These are phyloP conservation scores for Myriosclerotinia duriaeana DNA, from an alignment of 2,329 filamentous ascomycete species.

Conservation along the genomic window DNA sequence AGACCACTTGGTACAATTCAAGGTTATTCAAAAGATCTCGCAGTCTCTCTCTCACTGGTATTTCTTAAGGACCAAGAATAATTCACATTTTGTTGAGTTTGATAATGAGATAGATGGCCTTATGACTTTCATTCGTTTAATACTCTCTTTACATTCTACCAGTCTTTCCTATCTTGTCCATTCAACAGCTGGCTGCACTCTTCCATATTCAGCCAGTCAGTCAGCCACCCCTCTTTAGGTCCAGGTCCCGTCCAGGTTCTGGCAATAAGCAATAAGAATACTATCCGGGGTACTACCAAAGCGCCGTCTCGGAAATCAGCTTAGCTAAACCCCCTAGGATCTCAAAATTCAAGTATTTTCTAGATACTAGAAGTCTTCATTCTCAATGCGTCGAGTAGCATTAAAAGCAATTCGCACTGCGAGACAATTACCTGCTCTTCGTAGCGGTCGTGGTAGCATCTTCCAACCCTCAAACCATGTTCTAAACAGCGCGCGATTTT, in stretches of 20 bases:
- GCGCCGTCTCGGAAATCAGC: conserved; percentile 17
- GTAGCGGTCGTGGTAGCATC: conserved; percentile 51
- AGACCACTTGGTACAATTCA: no score
- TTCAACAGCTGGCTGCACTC: neutral
- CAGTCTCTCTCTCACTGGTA: no score
- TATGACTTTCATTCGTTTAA: neutral
- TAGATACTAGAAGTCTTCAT: conserved; percentile 18
- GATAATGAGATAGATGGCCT: neutral
- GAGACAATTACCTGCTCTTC: conserved; percentile 60
- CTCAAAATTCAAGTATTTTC: conserved; percentile 2
- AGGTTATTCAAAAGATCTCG: no score
- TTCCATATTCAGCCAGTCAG: neutral
- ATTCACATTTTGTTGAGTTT: neutral
- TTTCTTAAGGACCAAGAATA: neutral
- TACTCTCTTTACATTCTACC: neutral
- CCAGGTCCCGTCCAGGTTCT: neutral
- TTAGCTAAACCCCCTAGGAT: conserved; percentile 20
- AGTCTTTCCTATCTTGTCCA: neutral
- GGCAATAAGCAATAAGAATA: neutral
- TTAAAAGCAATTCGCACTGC: conserved; percentile 67
- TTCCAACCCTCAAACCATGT: conserved; percentile 45
- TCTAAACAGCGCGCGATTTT: conserved; percentile 47
- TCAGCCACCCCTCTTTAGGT: neutral
- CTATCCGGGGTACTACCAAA: conserved; percentile 20
- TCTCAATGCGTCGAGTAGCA: conserved; percentile 71